Percentiles rank a stretch among this genome's conserved stretches.
phyloP scores from a whole-genome alignment of 2,329 filamentous ascomycete genomes.

The Elsinoe batatas region DNA sequence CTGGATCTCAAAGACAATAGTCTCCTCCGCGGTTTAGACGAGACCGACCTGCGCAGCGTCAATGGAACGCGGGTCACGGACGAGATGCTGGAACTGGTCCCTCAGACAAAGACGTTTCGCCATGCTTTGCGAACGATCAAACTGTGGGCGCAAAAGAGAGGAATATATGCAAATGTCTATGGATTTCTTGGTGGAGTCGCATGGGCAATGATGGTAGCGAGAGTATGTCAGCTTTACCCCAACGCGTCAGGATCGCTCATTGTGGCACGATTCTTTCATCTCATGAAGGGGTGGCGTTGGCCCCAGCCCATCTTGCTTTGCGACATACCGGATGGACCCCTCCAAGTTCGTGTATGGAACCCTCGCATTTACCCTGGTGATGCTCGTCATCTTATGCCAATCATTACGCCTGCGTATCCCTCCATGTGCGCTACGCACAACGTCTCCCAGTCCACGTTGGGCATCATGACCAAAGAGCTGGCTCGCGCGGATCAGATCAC shows the following conservation, averaged over 20 bases:
- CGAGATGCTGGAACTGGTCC: conserved; percentile 80
- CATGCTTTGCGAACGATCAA: conserved; percentile 87
- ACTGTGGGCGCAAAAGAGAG: conserved; percentile 70
- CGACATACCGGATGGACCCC: conserved; percentile 67
- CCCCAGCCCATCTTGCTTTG: conserved; percentile 88
- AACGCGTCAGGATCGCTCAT: conserved; percentile 82
- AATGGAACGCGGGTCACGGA: conserved; percentile 93
- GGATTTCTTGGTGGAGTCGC: conserved; percentile 56
- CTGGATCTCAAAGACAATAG: conserved; percentile 74
- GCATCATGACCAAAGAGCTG: conserved; percentile 74
- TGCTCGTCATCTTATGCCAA: conserved; percentile 84
- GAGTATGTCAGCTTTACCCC: conserved; percentile 92
- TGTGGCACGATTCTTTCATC: conserved; percentile 86
- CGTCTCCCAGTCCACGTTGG: conserved; percentile 75
- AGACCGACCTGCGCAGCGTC: conserved; percentile 75
- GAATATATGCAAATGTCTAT: neutral
- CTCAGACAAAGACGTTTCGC: conserved; percentile 80
- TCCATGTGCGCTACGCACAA: conserved; percentile 98
- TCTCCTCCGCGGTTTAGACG: conserved; percentile 74
- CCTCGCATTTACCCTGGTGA: conserved; percentile 77
- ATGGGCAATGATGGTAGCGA: conserved; percentile 94
- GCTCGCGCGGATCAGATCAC: conserved; percentile 67
- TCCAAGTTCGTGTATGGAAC: conserved; percentile 88
- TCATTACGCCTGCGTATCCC: conserved; percentile 95
- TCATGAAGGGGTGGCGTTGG: conserved; percentile 89